Evolutionary conservation across 2,329 filamentous ascomycete species (phyloP), one percentile per base, ranked within the genome.

Genomic region (Phymatotrichopsis omnivora): DNA sequence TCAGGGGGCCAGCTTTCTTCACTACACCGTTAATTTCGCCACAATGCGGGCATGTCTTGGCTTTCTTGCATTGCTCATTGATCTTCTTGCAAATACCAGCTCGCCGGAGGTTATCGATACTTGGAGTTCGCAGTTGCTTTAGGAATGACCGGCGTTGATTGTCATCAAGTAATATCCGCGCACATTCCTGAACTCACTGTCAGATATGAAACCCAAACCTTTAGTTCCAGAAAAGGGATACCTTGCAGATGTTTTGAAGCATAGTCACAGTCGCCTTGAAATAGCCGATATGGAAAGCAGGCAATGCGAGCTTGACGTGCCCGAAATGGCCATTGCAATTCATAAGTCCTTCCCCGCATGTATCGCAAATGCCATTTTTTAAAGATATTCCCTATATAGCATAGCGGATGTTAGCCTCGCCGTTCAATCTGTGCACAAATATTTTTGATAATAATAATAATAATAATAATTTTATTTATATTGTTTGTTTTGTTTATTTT

Each of bases 291-390:
- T 98, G 91, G 61, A 96, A 96, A 32, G 82, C 85, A 3, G 91
- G 91, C 40, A 98, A 70, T 1, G 89, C 85, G 11, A 98, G 75
- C 59, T 84, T 79, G 58, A 98, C 82, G 65, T 95, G 82, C 35
- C 91, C 91, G 60, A 96, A 98, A 64, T 98, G 91, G 10, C 91
- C 91, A 57, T 85, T 91, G 64, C 91, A 98, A 55, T 81, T 78
- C 58, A 85, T 76, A 23, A 96, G 70, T 12, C 78, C 74, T 60
- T 87, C 77, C 36, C 83, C 77, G 62, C 91, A 98, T 11, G 91
- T 96, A 32, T 76, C 69, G 63, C 91, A 98, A 48, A 69, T 73
- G 19, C 76, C 82, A 3, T 69, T 74, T 65, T 96, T 96, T 62
- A 77, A 85, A 12, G 87, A 94, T 3, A 85, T 91, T 54, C 87